phyloP scores from a whole-genome alignment of 2,329 filamentous ascomycete genomes.

The Penicillium crustosum region DNA sequence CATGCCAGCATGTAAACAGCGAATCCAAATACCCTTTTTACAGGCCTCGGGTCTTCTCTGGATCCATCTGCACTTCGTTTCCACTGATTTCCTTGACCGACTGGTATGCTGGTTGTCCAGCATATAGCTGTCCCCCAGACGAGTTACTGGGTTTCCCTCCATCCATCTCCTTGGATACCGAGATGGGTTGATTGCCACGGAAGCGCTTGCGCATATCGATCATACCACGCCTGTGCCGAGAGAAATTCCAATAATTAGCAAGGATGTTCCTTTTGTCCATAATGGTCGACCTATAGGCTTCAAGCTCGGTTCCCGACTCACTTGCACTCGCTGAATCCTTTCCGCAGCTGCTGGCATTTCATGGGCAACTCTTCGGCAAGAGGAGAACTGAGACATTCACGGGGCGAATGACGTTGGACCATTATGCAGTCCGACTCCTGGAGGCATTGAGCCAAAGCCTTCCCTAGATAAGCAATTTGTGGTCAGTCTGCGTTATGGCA shows the following conservation, averaged over 20 bases:
- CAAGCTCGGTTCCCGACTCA: constrained; percentile 28
- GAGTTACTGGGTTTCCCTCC: constrained; percentile 38
- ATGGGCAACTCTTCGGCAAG: constrained; percentile 78
- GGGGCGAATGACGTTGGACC: constrained; percentile 79
- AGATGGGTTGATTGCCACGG: constrained; percentile 85
- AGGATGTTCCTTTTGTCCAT: not conserved
- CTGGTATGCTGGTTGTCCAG: constrained; percentile 70
- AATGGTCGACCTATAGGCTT: constrained; percentile 1
- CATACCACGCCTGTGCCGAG: constrained; percentile 66
- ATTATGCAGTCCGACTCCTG: constrained; percentile 97
- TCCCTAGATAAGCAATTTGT: constrained; percentile 57
- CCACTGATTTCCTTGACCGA: constrained; percentile 66
- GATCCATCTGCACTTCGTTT: constrained; percentile 58
- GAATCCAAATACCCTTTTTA: constrained; percentile 25
- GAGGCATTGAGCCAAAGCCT: constrained; percentile 89
- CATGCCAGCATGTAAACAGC: constrained; percentile 25
- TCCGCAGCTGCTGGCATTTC: constrained; percentile 88
- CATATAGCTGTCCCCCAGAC: constrained; percentile 70
- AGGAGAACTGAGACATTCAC: constrained; percentile 83
- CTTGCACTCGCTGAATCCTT: constrained; percentile 92
- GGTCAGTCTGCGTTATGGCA: constrained; percentile 21
- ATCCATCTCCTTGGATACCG: constrained; percentile 64
- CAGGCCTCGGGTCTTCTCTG: constrained; percentile 49
- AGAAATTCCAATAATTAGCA: constrained; percentile 5
- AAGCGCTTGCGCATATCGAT: constrained; percentile 99